Base-by-base conservation (phyloP, 768 basidiomycete genomes). In the Leccinum pellstonianum region DNA sequence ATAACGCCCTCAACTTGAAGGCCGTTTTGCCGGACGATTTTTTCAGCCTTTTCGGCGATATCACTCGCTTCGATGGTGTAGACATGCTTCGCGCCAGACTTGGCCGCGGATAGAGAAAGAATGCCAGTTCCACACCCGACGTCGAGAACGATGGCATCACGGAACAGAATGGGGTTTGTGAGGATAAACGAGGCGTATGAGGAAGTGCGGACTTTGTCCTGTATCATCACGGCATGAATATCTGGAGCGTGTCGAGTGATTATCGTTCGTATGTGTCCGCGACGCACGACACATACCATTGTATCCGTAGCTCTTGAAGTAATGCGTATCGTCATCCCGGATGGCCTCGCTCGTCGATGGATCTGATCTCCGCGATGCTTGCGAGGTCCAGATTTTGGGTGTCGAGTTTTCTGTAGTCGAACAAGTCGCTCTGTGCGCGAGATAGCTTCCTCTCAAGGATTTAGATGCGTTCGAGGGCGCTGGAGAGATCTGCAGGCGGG, bases 101-200 rank as follows among this genome's bases (percentile, higher is more conserved):
- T 81, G 2, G 95, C 95, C 5, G 93, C 93, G 66, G 96, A 91
- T 61, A 98, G 79, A 25, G 92, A 93, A 9, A 97, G 79, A 52
- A 97, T 94, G 2, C 95, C 93, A 0, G 95, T 97, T 1, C 96
- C 96, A 66, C 96, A 98, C 5, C 96, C 96, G 25, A 98, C 95
- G 66, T 98, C 96, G 59, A 98, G 85, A 5, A 98, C 96, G 53
- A 88, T 75, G 17, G 93, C 91, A 63, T 87, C 90, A 57, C 84
- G 83, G 79, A 98, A 97, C 12, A 95, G 75, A 6, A 79, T 70
- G 1, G 93, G 89, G 70, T 89, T 95, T 6, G 83, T 85, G 27
- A 95, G 78, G 72, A 98, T 95, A 75, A 92, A 98, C 19, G 88
- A 83, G 11, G 93, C 93, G 72, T 98, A 98, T 1, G 93, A 88